Evolutionary conservation across 1,284 basidiomycete genomes (phyloP).

Genomic region (Irpex lacteus): DNA sequence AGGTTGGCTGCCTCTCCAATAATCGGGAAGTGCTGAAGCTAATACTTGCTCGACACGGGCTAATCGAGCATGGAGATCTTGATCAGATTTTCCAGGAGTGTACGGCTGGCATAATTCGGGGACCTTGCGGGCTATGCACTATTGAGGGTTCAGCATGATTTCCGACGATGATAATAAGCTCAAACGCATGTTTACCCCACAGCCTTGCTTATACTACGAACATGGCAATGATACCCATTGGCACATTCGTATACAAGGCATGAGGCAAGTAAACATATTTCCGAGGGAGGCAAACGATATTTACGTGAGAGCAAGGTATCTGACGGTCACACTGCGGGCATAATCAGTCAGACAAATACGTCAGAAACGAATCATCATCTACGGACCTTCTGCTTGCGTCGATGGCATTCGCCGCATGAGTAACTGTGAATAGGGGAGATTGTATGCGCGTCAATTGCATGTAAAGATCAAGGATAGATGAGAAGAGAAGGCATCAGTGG

Average conservation of each 20-base stretch:
- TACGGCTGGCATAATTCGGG: constrained; percentile 83
- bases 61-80: constrained; percentile 70
- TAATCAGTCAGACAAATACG: constrained; percentile 1
- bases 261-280: not conserved
- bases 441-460: not conserved
- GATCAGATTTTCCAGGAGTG: constrained; percentile 79
- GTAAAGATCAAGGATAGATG: constrained; percentile 25
- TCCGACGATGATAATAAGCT: not conserved
- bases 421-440: constrained; percentile 46
- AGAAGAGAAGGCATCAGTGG: not conserved
- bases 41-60: constrained; percentile 78
- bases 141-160: constrained; percentile 8
- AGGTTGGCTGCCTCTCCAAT: constrained; percentile 39
- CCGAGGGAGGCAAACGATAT: constrained; percentile 15
- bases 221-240: not conserved
- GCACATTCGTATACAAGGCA: not conserved
- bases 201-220: not conserved
- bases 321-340: constrained; percentile 71
- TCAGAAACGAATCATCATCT: constrained; percentile 20
- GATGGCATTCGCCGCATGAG: constrained; percentile 84
- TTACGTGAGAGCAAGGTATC: constrained; percentile 76
- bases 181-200: constrained; percentile 2
- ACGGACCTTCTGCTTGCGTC: constrained; percentile 75
- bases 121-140: constrained; percentile 81
- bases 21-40: constrained; percentile 74